Base-by-base conservation (phyloP, 2,329 filamentous ascomycete genomes). In the Colletotrichum brevisporum region DNA sequence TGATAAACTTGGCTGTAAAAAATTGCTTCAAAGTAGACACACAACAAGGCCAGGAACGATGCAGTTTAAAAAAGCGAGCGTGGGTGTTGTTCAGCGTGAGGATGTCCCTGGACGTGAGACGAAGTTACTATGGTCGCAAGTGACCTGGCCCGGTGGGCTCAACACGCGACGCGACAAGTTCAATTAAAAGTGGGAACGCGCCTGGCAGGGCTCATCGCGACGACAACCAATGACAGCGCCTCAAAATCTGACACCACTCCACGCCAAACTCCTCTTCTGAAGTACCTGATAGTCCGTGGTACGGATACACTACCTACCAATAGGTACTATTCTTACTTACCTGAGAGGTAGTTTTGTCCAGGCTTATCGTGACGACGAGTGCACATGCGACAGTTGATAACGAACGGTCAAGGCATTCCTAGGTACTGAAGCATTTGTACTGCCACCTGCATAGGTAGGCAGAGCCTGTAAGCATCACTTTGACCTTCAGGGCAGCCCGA, bases 221-320 rank as follows among this genome's bases (percentile, higher is more conserved):
- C 51, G 16, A 27, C 43, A 55, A 27, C 67, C 67, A 69, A 69
- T 69, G 26, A 16, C 0, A 39, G 36, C 18, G 5, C 18, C 18
- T 15, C 15, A 45, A 61, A 47, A 16, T 15, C 56, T 15, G 26
- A 16, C 16, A 55, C 45, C 36, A 48, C 63, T 69, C 62, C 54
- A 62, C 31, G 52, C 68, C 67, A 63, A 70, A 68, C 67, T 70
- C 67, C 63, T 70, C 64, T 68, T 67, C 43, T 54, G 45, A 68
- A 52, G 39, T 36, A 31, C 21, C 21, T 24, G 21, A 24, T 24
- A 24, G 21, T 24, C 21, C 21, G 21, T 24, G 21, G 21, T 24
- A n/a, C n/a, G n/a, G n/a, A n/a, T n/a, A 24, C 21, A 24, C 21
- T 24, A 24, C 21, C 21, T 24, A 24, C 21, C 21, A 24, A 24